A percentile compares a stretch with the other conserved stretches of the same genome.
phyloP scores from a whole-genome alignment of 179 eudicot species.

The Silene vulgaris region DNA sequence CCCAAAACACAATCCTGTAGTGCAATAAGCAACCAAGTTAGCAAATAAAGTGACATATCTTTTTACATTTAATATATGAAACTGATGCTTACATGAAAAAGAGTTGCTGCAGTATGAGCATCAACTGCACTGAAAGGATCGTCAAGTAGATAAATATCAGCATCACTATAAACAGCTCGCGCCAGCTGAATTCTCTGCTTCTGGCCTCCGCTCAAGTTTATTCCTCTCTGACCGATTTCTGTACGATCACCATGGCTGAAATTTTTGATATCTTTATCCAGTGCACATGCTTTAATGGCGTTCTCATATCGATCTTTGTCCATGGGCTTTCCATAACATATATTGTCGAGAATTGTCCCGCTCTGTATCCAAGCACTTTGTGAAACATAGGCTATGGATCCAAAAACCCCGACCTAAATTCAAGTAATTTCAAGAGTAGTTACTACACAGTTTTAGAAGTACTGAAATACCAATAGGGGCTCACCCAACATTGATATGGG shows the following conservation, averaged over 20 bases:
- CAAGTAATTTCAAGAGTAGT: neutral
- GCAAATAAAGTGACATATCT: neutral
- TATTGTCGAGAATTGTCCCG: conserved; percentile 69
- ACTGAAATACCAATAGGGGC: neutral
- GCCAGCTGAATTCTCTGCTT: conserved; percentile 75
- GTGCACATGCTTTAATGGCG: conserved; percentile 50
- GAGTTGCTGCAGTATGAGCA: conserved; percentile 66
- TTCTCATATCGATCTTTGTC: conserved; percentile 43
- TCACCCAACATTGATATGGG: too few species aligned
- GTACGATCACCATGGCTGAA: conserved; percentile 63
- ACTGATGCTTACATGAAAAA: conserved; percentile 45
- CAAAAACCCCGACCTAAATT: conserved; percentile 16
- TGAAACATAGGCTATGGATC: conserved; percentile 56
- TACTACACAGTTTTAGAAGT: neutral
- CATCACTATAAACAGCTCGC: conserved; percentile 64
- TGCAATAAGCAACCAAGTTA: conserved; percentile 3
- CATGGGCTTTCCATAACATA: conserved; percentile 59
- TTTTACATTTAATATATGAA: neutral
- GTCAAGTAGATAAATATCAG: conserved; percentile 69
- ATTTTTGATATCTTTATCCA: conserved; percentile 52
- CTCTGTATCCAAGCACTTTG: conserved; percentile 75
- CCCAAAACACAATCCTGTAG: conserved; percentile 38
- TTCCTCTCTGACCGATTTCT: conserved; percentile 73
- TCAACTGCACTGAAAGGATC: conserved; percentile 82
- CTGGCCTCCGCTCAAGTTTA: conserved; percentile 50